phyloP scores from a whole-genome alignment of 208 protist species.

The Trypanosoma avium region DNA sequence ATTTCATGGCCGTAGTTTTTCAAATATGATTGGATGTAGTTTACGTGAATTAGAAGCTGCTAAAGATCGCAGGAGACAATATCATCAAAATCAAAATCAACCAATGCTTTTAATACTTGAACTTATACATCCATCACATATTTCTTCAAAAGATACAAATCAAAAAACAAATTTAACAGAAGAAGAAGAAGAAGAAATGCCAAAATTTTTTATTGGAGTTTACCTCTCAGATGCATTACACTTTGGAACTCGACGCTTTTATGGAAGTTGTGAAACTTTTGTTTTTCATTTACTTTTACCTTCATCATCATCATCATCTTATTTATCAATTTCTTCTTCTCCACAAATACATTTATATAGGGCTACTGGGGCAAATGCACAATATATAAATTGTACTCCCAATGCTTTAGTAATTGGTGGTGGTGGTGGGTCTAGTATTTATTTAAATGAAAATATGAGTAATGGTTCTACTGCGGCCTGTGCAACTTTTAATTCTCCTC shows the following conservation, averaged over 20 bases:
- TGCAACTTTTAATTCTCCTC: slow-evolving; percentile 62
- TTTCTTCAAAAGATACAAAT: too few relatives aligned
- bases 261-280: slow-evolving; percentile 68
- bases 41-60: slow-evolving; percentile 33
- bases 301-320: slow-evolving; percentile 14
- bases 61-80: neutral
- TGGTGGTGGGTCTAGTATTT: slow-evolving; percentile 59
- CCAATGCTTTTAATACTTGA: slow-evolving; percentile 74
- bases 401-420: slow-evolving; percentile 72
- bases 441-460: slow-evolving; percentile 44
- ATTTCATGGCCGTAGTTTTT: slow-evolving; percentile 60
- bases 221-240: slow-evolving; percentile 56
- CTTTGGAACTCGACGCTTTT: slow-evolving; percentile 54
- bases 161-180: neutral
- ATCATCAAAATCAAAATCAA: too few relatives aligned
- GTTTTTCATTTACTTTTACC: slow-evolving; percentile 71
- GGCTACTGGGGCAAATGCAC: slow-evolving; percentile 51
- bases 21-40: slow-evolving; percentile 52
- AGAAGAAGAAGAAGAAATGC: neutral
- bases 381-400: slow-evolving; percentile 62
- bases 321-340: too few relatives aligned
- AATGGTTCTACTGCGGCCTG: slow-evolving; percentile 64
- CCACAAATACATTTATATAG: slow-evolving; percentile 47
- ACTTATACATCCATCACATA: slow-evolving; percentile 35
- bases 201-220: slow-evolving; percentile 47